phyloP scores from a whole-genome alignment of 306 rosid species.

The Vigna mungo region DNA sequence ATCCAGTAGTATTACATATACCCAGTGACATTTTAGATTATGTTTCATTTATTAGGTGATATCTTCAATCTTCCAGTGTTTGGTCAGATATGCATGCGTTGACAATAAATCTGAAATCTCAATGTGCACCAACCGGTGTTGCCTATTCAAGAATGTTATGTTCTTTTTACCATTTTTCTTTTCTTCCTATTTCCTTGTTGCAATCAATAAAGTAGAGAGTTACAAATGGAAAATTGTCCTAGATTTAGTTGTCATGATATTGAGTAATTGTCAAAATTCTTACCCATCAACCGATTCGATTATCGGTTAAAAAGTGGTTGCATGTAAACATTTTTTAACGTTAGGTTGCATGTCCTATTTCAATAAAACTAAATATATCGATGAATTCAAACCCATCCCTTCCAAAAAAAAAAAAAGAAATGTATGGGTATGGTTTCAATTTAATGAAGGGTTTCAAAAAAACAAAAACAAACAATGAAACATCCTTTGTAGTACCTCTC shows the following conservation, averaged over 20 bases:
- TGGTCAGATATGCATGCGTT: conserved; percentile 41
- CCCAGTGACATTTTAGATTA: neutral
- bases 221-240: neutral
- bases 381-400: neutral
- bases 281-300: conserved; percentile 7
- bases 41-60: conserved; percentile 32
- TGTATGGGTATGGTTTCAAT: neutral
- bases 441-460: neutral
- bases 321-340: neutral
- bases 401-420: neutral
- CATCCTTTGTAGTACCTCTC: conserved; percentile 13
- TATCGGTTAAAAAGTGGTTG: neutral
- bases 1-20: neutral
- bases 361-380: neutral
- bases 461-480: conserved; percentile 13
- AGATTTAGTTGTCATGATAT: neutral
- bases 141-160: conserved; percentile 32
- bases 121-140: no score
- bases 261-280: neutral
- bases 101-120: conserved; percentile 32
- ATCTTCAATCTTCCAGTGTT: conserved; percentile 29
- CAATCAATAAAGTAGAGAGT: neutral
- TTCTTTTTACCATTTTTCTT: neutral
- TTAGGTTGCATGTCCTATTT: neutral
- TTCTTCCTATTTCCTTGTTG: neutral